A percentile compares a stretch with the other conserved stretches of the same genome.
Conservation (phyloP, 148 eudicot species). For the Chenopodium formosanum region DNA sequence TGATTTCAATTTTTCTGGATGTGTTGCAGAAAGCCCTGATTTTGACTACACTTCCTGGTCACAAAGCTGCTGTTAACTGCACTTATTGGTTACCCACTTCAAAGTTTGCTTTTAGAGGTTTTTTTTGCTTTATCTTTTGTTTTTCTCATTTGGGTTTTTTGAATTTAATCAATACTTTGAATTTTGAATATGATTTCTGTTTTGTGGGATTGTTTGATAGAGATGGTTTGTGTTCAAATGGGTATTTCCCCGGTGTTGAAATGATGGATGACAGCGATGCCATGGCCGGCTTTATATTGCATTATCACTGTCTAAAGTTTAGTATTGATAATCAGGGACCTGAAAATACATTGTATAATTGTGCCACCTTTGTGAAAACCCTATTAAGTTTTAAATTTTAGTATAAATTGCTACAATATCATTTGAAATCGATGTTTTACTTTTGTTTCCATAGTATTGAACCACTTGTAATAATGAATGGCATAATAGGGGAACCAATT, state of each 20-base stretch:
- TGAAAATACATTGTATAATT: not conserved
- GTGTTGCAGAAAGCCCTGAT: conserved; percentile 66
- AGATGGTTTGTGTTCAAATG: not conserved
- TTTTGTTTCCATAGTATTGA: too few species aligned
- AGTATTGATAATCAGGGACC: not conserved
- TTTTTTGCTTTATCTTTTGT: not conserved
- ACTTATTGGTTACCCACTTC: conserved; percentile 80
- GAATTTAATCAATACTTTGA: not conserved
- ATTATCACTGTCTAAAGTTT: too few species aligned
- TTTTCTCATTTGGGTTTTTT: not conserved
- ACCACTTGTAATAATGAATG: not conserved
- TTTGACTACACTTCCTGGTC: conserved; percentile 79
- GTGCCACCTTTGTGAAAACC: not conserved
- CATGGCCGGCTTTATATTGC: not conserved
- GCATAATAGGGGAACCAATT: not conserved
- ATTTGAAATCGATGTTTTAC: too few species aligned
- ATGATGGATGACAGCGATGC: not conserved
- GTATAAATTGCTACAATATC: not conserved
- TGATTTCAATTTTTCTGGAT: not conserved
- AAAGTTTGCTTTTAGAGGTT: conserved; percentile 78
- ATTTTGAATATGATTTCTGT: not conserved
- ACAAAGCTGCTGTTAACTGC: conserved; percentile 82
- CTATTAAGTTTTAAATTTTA: too few species aligned
- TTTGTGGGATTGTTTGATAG: not conserved
- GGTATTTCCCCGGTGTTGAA: not conserved